phyloP scores from a whole-genome alignment of 179 eudicot species.

The Heliamphora pulchella region DNA sequence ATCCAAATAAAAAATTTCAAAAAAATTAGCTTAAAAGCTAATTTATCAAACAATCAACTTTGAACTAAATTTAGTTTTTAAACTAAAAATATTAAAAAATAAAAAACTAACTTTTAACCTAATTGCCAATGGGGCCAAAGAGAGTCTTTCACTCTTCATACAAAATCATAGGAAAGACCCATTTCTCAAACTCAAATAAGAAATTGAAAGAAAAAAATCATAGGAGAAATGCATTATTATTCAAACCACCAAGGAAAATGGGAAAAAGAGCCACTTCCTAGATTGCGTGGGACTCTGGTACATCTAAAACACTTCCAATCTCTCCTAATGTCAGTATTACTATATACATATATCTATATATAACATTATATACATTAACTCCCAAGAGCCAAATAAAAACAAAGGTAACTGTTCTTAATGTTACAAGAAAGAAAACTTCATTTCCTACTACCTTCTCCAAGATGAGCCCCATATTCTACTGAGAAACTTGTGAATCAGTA shows the following conservation, averaged over 20 bases:
- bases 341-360: slow-evolving; percentile 12
- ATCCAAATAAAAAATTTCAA: too few relatives aligned
- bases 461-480: neutral
- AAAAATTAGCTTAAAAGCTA: too few relatives aligned
- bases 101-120: neutral
- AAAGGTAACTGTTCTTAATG: neutral
- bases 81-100: too few relatives aligned
- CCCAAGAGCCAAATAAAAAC: slow-evolving; percentile 12
- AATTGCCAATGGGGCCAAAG: neutral
- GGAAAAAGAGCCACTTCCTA: neutral
- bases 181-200: neutral
- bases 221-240: neutral
- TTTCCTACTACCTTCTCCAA: slow-evolving; percentile 6
- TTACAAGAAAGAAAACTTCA: slow-evolving; percentile 5
- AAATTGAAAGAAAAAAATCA: neutral
- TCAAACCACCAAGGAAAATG: slow-evolving; percentile 4
- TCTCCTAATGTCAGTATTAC: slow-evolving; percentile 7
- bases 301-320: neutral
- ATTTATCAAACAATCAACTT: too few relatives aligned
- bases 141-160: neutral
- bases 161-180: neutral
- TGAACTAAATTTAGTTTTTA: too few relatives aligned
- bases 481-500: neutral
- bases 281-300: neutral
- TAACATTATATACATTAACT: slow-evolving; percentile 17